Conservation (phyloP, 2,329 filamentous ascomycete genomes). For the Stagonosporopsis chrysanthemi region DNA sequence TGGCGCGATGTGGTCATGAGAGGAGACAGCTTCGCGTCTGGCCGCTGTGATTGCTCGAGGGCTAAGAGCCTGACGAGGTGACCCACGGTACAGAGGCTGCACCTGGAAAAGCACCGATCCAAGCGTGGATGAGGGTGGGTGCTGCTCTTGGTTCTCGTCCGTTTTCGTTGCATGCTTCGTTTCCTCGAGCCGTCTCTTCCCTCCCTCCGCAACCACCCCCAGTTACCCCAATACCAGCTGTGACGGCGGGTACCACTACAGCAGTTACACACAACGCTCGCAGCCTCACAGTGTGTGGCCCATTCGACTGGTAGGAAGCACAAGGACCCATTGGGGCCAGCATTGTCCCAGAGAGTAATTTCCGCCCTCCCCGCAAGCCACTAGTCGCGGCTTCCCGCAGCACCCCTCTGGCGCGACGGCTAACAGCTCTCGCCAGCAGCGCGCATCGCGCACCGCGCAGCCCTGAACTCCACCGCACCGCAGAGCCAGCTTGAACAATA, state of each 20-base stretch:
- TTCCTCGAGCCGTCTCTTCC: slow-evolving; percentile 3
- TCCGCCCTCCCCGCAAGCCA: slow-evolving; percentile 14
- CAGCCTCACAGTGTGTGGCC: slow-evolving; percentile 17
- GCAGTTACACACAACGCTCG: slow-evolving; percentile 18
- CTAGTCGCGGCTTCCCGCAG: slow-evolving; percentile 19
- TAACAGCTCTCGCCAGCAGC: slow-evolving; percentile 9
- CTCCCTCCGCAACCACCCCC: slow-evolving; percentile 4
- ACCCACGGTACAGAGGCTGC: slow-evolving; percentile 15
- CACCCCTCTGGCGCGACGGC: slow-evolving; percentile 14
- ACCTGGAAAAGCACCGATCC: slow-evolving; percentile 10
- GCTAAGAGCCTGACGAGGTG: slow-evolving; percentile 2
- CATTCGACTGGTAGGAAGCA: slow-evolving; percentile 11
- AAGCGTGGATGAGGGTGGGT: background rate
- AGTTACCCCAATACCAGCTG: slow-evolving; percentile 12
- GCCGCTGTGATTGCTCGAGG: background rate
- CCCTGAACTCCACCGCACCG: slow-evolving; percentile 1
- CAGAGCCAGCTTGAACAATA: background rate
- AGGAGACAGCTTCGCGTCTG: background rate
- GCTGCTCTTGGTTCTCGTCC: slow-evolving; percentile 15
- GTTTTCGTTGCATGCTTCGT: slow-evolving; percentile 17
- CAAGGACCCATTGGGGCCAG: slow-evolving; percentile 14
- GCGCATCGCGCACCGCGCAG: slow-evolving; percentile 3
- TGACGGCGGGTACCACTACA: slow-evolving; percentile 18
- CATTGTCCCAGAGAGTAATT: slow-evolving; percentile 11
- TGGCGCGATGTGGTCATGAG: slow-evolving; percentile 6